Conservation (phyloP, 129 eudicot genomes). For the Pittosporum tobira region DNA sequence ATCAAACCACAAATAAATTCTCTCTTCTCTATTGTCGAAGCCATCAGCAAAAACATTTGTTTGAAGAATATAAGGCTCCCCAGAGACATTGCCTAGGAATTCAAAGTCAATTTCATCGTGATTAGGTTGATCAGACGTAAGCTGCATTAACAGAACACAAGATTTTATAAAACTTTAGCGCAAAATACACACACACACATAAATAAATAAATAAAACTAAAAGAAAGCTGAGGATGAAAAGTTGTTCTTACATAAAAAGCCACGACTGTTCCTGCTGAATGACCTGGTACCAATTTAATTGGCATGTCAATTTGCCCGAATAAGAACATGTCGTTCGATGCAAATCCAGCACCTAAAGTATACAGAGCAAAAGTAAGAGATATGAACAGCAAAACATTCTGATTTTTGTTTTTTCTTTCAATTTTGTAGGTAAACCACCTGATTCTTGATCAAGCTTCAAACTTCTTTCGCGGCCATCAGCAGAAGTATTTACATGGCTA, state of each 20-base stretch:
- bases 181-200: no score
- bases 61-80: conserved; percentile 62
- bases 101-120: conserved; percentile 84
- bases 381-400: not conserved
- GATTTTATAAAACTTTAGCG: not conserved
- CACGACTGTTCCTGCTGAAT: conserved; percentile 88
- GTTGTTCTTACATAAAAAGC: conserved; percentile 57
- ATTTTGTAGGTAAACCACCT: conserved; percentile 20
- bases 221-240: not conserved
- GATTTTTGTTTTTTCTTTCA: no score
- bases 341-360: conserved; percentile 56
- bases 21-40: conserved; percentile 57
- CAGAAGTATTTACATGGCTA: conserved; percentile 68
- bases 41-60: conserved; percentile 74
- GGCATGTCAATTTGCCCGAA: conserved; percentile 87
- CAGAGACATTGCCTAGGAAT: conserved; percentile 64
- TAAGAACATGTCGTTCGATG: conserved; percentile 69
- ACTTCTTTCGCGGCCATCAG: conserved; percentile 59
- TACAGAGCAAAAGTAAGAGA: not conserved
- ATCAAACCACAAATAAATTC: conserved; percentile 73
- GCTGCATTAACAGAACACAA: conserved; percentile 34
- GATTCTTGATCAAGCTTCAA: conserved; percentile 61
- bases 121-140: conserved; percentile 62
- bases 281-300: conserved; percentile 63
- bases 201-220: not conserved